Evolutionary conservation across 768 basidiomycete species (phyloP).

Genomic region (Auricularia sp.): DNA sequence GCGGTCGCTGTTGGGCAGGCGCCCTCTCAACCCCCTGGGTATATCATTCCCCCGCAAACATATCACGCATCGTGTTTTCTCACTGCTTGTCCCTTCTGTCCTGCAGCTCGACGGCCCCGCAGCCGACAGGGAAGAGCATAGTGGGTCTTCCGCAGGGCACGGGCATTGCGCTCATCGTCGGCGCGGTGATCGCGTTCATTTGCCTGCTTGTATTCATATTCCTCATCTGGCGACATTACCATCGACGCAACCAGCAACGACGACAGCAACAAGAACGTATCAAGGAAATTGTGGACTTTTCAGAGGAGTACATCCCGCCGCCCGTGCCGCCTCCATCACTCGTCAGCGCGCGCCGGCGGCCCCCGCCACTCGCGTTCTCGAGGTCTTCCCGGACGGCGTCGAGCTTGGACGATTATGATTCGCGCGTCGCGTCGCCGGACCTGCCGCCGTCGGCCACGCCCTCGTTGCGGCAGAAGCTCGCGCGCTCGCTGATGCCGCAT

Average conservation of each 20-base stretch:
- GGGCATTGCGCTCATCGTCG: slow-evolving; percentile 4
- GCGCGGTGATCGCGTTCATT: background rate
- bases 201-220: background rate
- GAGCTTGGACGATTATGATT: background rate
- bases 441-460: background rate
- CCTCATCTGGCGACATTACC: background rate
- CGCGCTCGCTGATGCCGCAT: background rate
- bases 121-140: background rate
- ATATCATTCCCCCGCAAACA: background rate
- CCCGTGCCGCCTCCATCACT: background rate
- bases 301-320: background rate
- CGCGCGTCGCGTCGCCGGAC: background rate
- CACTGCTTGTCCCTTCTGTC: no score
- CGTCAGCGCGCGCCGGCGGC: background rate
- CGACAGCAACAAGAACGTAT: background rate
- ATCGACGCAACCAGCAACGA: background rate
- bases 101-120: background rate
- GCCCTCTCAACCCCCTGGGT: background rate
- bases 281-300: background rate
- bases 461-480: background rate
- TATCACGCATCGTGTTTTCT: background rate
- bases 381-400: background rate
- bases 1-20: slow-evolving; percentile 34
- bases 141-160: slow-evolving; percentile 2
- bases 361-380: background rate